phyloP scores from a whole-genome alignment of 2,329 filamentous ascomycete species.

The Hypoxylon sp. region DNA sequence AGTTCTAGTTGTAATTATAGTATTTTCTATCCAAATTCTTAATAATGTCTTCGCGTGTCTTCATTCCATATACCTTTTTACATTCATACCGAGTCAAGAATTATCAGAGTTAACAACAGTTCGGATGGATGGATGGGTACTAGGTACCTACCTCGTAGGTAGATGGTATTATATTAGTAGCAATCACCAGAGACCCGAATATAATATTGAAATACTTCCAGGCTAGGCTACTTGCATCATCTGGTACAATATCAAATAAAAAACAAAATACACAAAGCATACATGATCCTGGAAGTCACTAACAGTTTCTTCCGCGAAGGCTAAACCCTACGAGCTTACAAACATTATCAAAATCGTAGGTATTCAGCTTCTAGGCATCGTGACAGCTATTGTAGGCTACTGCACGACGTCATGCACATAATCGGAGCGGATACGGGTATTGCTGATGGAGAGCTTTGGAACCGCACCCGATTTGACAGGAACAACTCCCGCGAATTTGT shows the following conservation, averaged over 20 bases:
- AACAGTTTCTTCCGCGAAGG: background rate
- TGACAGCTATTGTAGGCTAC: slow-evolving; percentile 22
- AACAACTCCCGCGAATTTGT: slow-evolving; percentile 17
- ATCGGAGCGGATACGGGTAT: slow-evolving; percentile 24
- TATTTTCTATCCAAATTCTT: background rate
- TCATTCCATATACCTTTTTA: background rate
- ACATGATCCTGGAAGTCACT: background rate
- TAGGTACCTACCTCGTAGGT: too few relatives aligned
- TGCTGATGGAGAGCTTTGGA: slow-evolving; percentile 31
- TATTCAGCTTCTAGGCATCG: slow-evolving; percentile 18
- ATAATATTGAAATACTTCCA: too few relatives aligned
- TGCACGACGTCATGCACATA: slow-evolving; percentile 37
- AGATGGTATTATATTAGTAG: too few relatives aligned
- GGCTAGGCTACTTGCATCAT: background rate
- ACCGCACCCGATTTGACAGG: slow-evolving; percentile 37
- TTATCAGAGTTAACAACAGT: slow-evolving; percentile 7
- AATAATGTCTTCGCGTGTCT: background rate
- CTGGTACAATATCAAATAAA: background rate
- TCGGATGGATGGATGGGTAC: too few relatives aligned
- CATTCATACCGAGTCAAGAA: background rate
- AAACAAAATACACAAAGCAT: slow-evolving; percentile 2
- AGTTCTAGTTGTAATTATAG: background rate
- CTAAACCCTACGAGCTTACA: background rate
- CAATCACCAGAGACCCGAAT: too few relatives aligned
- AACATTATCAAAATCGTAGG: slow-evolving; percentile 13